These are phyloP conservation scores for Solanum lignicaule DNA, from an alignment of 257 asterid species.

Conservation along the genomic window DNA sequence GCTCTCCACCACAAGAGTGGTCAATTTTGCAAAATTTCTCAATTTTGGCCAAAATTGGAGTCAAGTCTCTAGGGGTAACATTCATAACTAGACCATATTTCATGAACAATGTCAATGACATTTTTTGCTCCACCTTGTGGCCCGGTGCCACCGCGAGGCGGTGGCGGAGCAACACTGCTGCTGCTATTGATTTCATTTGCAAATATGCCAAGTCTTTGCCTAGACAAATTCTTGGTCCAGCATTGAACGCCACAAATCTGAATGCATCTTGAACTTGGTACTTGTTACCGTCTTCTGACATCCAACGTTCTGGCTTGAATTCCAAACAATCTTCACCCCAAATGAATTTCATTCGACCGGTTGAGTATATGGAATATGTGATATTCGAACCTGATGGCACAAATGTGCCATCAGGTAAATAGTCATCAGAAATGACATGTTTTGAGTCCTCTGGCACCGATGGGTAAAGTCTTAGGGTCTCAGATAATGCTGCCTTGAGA, in stretches of 20 bases:
- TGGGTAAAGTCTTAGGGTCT: slow-evolving; percentile 52
- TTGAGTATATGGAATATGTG: slow-evolving; percentile 52
- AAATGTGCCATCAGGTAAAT: slow-evolving; percentile 54
- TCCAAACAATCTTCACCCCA: slow-evolving; percentile 59
- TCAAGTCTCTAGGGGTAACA: slow-evolving; percentile 36
- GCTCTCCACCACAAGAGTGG: not conserved
- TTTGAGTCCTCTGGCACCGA: slow-evolving; percentile 64
- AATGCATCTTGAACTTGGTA: slow-evolving; percentile 30
- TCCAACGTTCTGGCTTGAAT: slow-evolving; percentile 61
- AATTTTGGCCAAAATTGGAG: slow-evolving; percentile 30
- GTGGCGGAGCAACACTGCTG: slow-evolving; percentile 48
- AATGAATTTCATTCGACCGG: slow-evolving; percentile 45
- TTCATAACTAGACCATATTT: slow-evolving; percentile 41
- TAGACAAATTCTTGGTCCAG: slow-evolving; percentile 50
- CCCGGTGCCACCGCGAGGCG: slow-evolving; percentile 32
- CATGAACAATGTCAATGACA: slow-evolving; percentile 63
- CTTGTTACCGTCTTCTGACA: slow-evolving; percentile 29
- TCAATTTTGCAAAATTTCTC: not conserved
- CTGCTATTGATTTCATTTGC: slow-evolving; percentile 56
- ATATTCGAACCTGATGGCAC: slow-evolving; percentile 50
- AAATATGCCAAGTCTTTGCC: slow-evolving; percentile 51
- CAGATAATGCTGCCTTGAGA: slow-evolving; percentile 54
- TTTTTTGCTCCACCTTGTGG: slow-evolving; percentile 52
- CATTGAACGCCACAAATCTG: slow-evolving; percentile 43
- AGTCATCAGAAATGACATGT: slow-evolving; percentile 41